Evolutionary conservation across 371 early-diverging fungal genomes (phyloP).

Genomic region (Parasitella parasitica): DNA sequence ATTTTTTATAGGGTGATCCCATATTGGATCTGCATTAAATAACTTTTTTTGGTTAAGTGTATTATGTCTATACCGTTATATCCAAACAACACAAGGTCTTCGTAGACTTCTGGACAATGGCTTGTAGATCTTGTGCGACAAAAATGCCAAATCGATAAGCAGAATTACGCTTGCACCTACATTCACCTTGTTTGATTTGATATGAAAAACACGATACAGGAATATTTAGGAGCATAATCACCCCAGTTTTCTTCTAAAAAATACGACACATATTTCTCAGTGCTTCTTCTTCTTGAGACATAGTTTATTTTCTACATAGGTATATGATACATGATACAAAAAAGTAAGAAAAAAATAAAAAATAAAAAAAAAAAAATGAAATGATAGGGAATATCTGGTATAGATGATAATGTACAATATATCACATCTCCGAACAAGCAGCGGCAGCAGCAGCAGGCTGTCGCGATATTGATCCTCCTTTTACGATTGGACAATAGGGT

Average conservation of each 20-base stretch:
- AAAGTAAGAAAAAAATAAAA: background rate
- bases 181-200: too few relatives aligned
- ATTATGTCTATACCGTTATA: too few relatives aligned
- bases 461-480: background rate
- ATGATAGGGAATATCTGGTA: background rate
- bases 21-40: background rate
- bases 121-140: background rate
- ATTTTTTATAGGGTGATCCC: background rate
- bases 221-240: background rate
- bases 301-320: background rate
- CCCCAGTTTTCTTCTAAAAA: background rate
- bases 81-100: background rate
- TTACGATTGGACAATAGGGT: background rate
- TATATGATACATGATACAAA: background rate
- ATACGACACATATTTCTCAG: too few relatives aligned
- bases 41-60: too few relatives aligned
- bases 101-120: background rate
- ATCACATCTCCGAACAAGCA: background rate
- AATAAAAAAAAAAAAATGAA: background rate
- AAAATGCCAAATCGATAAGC: background rate
- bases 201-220: too few relatives aligned
- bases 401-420: background rate
- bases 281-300: background rate
- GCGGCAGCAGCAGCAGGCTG: background rate
- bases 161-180: background rate